Evolutionary conservation across 169 alveolate species (phyloP).

Genomic region (Plasmodium inui): DNA sequence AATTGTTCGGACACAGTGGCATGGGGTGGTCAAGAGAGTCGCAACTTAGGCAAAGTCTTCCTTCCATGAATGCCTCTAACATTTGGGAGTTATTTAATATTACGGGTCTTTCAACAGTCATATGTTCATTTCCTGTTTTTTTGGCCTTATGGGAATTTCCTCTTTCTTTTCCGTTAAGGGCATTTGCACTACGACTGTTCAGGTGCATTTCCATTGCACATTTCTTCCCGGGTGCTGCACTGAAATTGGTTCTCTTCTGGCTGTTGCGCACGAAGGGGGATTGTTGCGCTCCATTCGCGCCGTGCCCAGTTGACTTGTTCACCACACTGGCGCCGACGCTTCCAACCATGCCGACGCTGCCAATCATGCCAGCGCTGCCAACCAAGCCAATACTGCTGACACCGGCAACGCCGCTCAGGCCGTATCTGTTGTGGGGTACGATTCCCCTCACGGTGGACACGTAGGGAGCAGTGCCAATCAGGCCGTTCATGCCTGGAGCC

Average conservation of each 20-base stretch:
- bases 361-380: not conserved
- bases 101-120: slow-evolving; percentile 67
- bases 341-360: not conserved
- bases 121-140: slow-evolving; percentile 16
- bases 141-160: not conserved
- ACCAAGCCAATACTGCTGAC: not conserved
- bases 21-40: slow-evolving; percentile 83
- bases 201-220: not conserved
- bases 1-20: slow-evolving; percentile 83
- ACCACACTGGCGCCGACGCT: not conserved
- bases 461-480: not conserved
- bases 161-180: slow-evolving; percentile 15
- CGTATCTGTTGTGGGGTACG: not conserved
- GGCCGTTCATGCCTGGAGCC: not conserved
- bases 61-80: slow-evolving; percentile 78
- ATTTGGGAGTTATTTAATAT: slow-evolving; percentile 70
- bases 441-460: not conserved
- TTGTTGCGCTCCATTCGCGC: not conserved
- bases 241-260: not conserved
- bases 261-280: not conserved
- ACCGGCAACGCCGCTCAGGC: not conserved
- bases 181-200: not conserved
- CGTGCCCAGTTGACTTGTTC: not conserved
- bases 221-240: not conserved
- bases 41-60: slow-evolving; percentile 83